A percentile compares a stretch with the other conserved stretches of the same genome.
phyloP scores from a whole-genome alignment of 768 basidiomycete genomes.

The Xanthoconium purpureum region DNA sequence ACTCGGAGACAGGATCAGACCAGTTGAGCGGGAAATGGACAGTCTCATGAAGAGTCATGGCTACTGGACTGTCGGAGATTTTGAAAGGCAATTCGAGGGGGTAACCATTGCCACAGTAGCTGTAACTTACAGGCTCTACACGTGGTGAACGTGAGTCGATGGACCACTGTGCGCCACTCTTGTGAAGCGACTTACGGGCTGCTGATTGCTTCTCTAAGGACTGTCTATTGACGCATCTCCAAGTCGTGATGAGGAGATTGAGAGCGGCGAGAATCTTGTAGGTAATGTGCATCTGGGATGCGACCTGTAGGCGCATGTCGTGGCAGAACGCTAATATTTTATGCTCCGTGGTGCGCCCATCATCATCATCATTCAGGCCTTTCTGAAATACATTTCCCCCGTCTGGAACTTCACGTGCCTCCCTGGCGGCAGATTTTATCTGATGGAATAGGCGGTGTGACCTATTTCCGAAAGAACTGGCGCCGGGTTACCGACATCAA shows the following conservation, averaged over 20 bases:
- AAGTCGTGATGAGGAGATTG: constrained; percentile 3
- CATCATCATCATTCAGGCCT: background rate
- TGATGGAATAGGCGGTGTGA: too few species aligned
- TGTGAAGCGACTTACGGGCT: background rate
- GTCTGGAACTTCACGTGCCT: too few species aligned
- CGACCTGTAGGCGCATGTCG: background rate
- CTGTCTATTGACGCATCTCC: constrained; percentile 2
- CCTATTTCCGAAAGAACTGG: too few species aligned
- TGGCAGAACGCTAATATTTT: too few species aligned
- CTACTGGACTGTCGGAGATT: background rate
- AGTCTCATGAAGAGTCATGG: constrained; percentile 15
- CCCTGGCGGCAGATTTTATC: too few species aligned
- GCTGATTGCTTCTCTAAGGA: background rate
- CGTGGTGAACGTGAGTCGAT: background rate
- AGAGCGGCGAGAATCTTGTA: background rate
- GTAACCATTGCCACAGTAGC: constrained; percentile 12
- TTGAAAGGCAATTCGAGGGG: constrained; percentile 7
- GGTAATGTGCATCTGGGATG: background rate
- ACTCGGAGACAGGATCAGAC: constrained; percentile 2
- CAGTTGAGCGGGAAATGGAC: constrained; percentile 9
- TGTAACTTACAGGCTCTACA: background rate
- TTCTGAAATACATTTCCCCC: too few species aligned
- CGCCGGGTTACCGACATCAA: too few species aligned
- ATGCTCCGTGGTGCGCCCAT: too few species aligned
- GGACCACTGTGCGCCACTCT: background rate